Evolutionary conservation across 1,139 yeast species (phyloP).

Genomic region (Cylindricascospora bacillispora): DNA sequence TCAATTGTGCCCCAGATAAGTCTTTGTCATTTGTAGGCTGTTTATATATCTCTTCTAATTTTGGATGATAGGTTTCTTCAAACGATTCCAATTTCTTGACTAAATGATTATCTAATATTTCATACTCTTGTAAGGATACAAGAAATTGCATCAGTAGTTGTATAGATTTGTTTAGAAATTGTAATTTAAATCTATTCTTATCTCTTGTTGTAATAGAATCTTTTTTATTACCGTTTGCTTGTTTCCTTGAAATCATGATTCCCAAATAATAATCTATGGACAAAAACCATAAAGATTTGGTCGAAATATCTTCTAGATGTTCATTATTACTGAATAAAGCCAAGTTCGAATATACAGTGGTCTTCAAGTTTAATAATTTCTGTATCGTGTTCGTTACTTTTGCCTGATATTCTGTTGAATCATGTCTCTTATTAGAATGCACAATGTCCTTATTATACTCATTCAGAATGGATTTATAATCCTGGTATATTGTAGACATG

Average conservation of each 20-base stretch:
- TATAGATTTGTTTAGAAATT: conserved; percentile 33
- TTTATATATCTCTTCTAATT: conserved; percentile 27
- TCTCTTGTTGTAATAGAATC: conserved; percentile 4
- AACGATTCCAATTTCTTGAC: conserved; percentile 30
- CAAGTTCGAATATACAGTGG: conserved; percentile 21
- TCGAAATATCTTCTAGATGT: conserved; percentile 41
- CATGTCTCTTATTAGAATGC: conserved; percentile 21
- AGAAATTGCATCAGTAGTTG: conserved; percentile 35
- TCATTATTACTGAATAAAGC: conserved; percentile 54
- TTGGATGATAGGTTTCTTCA: conserved; percentile 32
- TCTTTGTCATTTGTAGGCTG: conserved; percentile 15
- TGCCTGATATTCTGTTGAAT: conserved; percentile 26
- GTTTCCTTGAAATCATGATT: conserved; percentile 19
- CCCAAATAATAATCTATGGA: conserved; percentile 42
- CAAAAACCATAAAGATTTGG: conserved; percentile 43
- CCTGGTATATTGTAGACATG: conserved; percentile 11
- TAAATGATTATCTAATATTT: conserved; percentile 32
- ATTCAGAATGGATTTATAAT: conserved; percentile 11
- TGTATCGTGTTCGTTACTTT: conserved; percentile 18
- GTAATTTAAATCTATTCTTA: conserved; percentile 25
- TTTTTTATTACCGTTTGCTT: conserved; percentile 11
- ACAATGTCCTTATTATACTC: too few relatives aligned
- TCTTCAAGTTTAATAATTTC: conserved; percentile 25
- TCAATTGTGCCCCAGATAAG: conserved; percentile 35
- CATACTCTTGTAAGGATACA: conserved; percentile 31